phyloP scores from a whole-genome alignment of 2,329 filamentous ascomycete genomes.

The Alternaria consortialis region DNA sequence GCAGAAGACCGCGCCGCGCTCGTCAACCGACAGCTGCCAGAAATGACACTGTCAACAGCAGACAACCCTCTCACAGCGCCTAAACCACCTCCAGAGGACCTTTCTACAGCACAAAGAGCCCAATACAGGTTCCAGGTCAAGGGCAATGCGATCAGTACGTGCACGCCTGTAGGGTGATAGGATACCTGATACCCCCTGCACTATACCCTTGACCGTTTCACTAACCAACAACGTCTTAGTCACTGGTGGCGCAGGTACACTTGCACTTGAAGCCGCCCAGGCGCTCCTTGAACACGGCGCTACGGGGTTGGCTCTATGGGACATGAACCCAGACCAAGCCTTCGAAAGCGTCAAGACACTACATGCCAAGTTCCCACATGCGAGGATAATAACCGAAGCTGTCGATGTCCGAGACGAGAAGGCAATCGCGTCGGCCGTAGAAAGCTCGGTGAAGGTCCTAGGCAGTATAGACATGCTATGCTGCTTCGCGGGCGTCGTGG shows the following conservation, averaged over 20 bases:
- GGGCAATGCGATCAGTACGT: conserved; percentile 63
- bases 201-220: not conserved
- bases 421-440: conserved; percentile 53
- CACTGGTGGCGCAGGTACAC: conserved; percentile 72
- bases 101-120: conserved; percentile 55
- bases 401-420: conserved; percentile 69
- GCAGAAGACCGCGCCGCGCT: conserved; percentile 56
- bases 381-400: conserved; percentile 59
- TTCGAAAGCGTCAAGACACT: conserved; percentile 58
- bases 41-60: conserved; percentile 61
- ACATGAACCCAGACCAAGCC: conserved; percentile 60
- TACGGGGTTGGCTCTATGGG: conserved; percentile 67
- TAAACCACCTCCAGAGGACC: conserved; percentile 52
- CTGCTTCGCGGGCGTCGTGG: conserved; percentile 75
- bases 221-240: conserved; percentile 50
- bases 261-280: conserved; percentile 66
- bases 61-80: conserved; percentile 56
- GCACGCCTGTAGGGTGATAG: conserved; percentile 24
- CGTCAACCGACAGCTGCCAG: conserved; percentile 55
- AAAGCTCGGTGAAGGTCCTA: conserved; percentile 53
- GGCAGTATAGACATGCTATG: conserved; percentile 66
- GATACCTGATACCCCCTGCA: conserved; percentile 1
- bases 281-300: conserved; percentile 76
- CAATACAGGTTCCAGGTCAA: conserved; percentile 60
- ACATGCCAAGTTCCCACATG: conserved; percentile 62